A percentile compares a stretch with the other conserved stretches of the same genome.
These are phyloP conservation scores for Flaveria linearis DNA, from an alignment of 129 eudicot species.

Conservation along the genomic window DNA sequence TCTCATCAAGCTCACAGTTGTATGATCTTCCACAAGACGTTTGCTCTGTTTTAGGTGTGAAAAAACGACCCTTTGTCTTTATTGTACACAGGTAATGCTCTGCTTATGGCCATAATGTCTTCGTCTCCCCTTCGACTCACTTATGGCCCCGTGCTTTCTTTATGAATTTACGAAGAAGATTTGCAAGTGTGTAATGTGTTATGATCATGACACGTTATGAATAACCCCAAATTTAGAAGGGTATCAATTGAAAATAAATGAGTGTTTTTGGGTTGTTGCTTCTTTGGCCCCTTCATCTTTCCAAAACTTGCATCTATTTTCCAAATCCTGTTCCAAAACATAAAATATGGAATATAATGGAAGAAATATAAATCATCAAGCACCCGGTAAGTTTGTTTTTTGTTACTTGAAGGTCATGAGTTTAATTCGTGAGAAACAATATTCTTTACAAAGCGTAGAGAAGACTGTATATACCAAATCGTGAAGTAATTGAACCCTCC, in stretches of 20 bases:
- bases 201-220: slow-evolving; percentile 27
- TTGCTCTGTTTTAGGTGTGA: slow-evolving; percentile 27
- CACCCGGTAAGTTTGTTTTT: no score
- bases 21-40: slow-evolving; percentile 29
- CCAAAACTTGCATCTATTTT: not conserved
- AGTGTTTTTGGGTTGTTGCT: not conserved
- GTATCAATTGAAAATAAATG: not conserved
- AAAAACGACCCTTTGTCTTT: not conserved
- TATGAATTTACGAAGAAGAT: slow-evolving; percentile 12
- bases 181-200: slow-evolving; percentile 18
- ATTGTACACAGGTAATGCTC: slow-evolving; percentile 2
- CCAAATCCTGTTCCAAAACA: no score
- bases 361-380: no score
- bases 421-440: no score
- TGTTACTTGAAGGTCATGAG: no score
- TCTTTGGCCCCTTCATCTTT: slow-evolving; percentile 3
- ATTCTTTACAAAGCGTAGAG: no score
- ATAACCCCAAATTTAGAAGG: slow-evolving; percentile 16
- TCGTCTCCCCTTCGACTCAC: slow-evolving; percentile 12
- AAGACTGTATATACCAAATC: no score
- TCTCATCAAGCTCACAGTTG: slow-evolving; percentile 21
- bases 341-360: no score
- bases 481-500: no score
- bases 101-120: slow-evolving; percentile 13
- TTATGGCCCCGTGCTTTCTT: not conserved